Percentiles rank a stretch among this genome's conserved stretches.
Evolutionary conservation across 2,329 filamentous ascomycete species (phyloP).

Genomic region (Colletotrichum abscissum): DNA sequence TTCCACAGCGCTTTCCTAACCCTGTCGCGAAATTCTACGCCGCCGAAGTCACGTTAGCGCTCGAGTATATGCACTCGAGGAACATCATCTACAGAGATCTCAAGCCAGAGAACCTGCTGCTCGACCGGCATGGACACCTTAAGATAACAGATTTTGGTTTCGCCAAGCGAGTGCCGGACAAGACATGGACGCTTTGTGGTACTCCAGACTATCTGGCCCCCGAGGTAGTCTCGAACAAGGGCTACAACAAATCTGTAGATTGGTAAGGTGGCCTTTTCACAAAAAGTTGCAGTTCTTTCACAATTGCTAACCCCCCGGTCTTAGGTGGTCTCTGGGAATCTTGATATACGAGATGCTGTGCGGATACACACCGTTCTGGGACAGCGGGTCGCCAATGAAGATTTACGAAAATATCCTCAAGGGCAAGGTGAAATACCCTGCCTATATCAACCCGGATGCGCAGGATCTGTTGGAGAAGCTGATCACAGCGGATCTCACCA

Average conservation of each 20-base stretch:
- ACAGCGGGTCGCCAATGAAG: conserved; percentile 96
- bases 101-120: conserved; percentile 92
- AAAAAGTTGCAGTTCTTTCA: not conserved
- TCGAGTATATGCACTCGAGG: conserved; percentile 94
- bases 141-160: conserved; percentile 99
- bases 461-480: conserved; percentile 92
- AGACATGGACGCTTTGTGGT: conserved; percentile 98
- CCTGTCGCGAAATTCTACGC: conserved; percentile 99
- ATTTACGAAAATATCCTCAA: conserved; percentile 99
- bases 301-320: conserved; percentile 28
- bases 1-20: conserved; percentile 90
- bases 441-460: conserved; percentile 94
- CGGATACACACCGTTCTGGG: conserved; percentile 99
- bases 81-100: conserved; percentile 98
- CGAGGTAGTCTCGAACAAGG: conserved; percentile 98
- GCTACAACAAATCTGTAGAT: conserved; percentile 99
- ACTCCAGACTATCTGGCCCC: conserved; percentile 98
- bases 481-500: conserved; percentile 95
- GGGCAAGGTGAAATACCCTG: conserved; percentile 94
- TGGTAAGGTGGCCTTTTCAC: conserved; percentile 74
- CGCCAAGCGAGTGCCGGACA: conserved; percentile 97
- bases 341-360: conserved; percentile 99
- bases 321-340: conserved; percentile 97
- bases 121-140: conserved; percentile 92
- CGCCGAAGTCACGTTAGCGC: conserved; percentile 92